Evolutionary conservation across 768 basidiomycete species (phyloP).

Genomic region (Mycena crocata): DNA sequence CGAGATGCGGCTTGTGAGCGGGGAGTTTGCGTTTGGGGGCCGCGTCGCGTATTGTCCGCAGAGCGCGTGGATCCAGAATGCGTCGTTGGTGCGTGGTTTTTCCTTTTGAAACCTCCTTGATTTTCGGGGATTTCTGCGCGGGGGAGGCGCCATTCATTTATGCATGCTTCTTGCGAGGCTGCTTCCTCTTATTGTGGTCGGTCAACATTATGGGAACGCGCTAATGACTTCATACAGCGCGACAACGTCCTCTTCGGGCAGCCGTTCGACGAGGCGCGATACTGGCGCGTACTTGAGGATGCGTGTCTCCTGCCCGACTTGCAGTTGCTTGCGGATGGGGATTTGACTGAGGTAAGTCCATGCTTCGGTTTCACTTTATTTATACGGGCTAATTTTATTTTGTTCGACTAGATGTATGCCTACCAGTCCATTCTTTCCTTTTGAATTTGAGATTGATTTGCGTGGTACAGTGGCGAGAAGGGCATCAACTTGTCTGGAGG

Average conservation of each 20-base stretch:
- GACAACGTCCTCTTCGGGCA: slow-evolving; percentile 79
- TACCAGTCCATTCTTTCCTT: no score
- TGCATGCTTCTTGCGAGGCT: no score
- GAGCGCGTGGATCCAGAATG: slow-evolving; percentile 83
- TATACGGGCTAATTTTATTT: not conserved
- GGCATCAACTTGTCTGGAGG: slow-evolving; percentile 74
- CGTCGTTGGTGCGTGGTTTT: slow-evolving; percentile 57
- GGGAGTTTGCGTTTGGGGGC: slow-evolving; percentile 69
- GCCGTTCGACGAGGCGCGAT: slow-evolving; percentile 70
- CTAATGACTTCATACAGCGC: slow-evolving; percentile 48
- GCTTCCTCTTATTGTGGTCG: no score
- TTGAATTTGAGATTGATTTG: not conserved
- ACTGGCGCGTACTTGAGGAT: slow-evolving; percentile 71
- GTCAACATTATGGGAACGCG: no score
- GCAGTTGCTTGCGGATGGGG: slow-evolving; percentile 74
- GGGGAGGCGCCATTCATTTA: no score
- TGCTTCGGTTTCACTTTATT: not conserved
- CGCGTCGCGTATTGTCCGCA: slow-evolving; percentile 78
- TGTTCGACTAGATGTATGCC: not conserved
- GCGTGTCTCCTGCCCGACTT: slow-evolving; percentile 73
- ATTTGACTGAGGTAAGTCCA: slow-evolving; percentile 70
- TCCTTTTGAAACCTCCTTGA: not conserved
- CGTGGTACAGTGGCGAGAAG: slow-evolving; percentile 24
- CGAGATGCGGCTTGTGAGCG: slow-evolving; percentile 71
- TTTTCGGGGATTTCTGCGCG: not conserved